phyloP scores from a whole-genome alignment of 2,329 filamentous ascomycete species.

The Fusarium chuoi region DNA sequence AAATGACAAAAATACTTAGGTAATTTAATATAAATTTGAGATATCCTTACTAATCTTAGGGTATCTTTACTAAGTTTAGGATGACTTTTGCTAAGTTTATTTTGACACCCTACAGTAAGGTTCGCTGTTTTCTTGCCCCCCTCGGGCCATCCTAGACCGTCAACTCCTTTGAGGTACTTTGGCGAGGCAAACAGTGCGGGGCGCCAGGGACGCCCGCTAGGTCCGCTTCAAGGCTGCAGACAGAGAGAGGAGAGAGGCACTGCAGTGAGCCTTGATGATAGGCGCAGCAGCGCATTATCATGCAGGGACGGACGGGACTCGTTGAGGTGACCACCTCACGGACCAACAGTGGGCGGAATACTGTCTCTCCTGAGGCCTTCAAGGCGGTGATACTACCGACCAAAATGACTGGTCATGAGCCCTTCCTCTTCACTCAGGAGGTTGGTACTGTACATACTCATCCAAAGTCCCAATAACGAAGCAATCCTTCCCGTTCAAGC shows the following conservation, averaged over 20 bases:
- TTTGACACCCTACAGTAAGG: too few species aligned
- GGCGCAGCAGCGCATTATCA: slow-evolving; percentile 8
- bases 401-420: slow-evolving; percentile 26
- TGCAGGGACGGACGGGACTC: slow-evolving; percentile 1
- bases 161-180: slow-evolving; percentile 28
- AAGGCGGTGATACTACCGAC: slow-evolving; percentile 3
- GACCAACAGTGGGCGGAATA: slow-evolving; percentile 12
- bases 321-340: neutral
- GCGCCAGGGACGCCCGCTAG: neutral
- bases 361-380: slow-evolving; percentile 26
- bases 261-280: slow-evolving; percentile 1
- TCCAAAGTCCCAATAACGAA: neutral
- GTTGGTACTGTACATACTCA: neutral
- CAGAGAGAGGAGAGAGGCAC: neutral
- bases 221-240: slow-evolving; percentile 17
- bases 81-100: too few species aligned
- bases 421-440: neutral
- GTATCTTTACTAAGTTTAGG: too few species aligned
- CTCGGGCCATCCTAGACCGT: too few species aligned
- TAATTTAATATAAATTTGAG: too few species aligned
- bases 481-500: neutral
- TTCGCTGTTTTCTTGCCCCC: too few species aligned
- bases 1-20: too few species aligned
- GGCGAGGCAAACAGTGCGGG: slow-evolving; percentile 38
- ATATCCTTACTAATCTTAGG: too few species aligned